Percentiles rank a stretch among this genome's conserved stretches.
Evolutionary conservation across 2,329 filamentous ascomycete species (phyloP).

Genomic region (Colletotrichum falcatum): DNA sequence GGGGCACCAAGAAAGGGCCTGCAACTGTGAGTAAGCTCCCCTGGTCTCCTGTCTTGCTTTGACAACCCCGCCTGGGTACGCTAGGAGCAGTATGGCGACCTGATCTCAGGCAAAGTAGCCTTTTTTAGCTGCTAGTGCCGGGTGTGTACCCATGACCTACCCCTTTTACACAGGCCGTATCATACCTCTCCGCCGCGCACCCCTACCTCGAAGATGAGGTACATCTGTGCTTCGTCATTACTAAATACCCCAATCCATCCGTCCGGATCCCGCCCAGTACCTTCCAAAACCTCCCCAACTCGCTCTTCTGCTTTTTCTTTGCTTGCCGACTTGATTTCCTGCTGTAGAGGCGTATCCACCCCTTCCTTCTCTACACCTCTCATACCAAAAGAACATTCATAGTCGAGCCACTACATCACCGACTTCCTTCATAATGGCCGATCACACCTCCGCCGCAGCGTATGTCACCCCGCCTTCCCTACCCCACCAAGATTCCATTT

Average conservation of each 20-base stretch:
- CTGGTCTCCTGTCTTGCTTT: constrained; percentile 27
- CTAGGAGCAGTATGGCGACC: constrained; percentile 15
- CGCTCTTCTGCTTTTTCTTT: constrained; percentile 37
- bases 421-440: constrained; percentile 43
- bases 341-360: constrained; percentile 17
- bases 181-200: constrained; percentile 30
- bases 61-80: constrained; percentile 19
- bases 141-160: constrained; percentile 2
- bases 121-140: constrained; percentile 15
- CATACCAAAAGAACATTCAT: constrained; percentile 8
- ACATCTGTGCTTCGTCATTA: constrained; percentile 42
- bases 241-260: constrained; percentile 43
- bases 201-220: constrained; percentile 35
- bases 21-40: constrained; percentile 37
- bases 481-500: constrained; percentile 39
- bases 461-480: constrained; percentile 42
- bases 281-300: constrained; percentile 39
- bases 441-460: constrained; percentile 43
- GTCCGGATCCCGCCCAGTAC: constrained; percentile 38
- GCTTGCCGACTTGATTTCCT: constrained; percentile 38
- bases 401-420: constrained; percentile 21
- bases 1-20: constrained; percentile 8
- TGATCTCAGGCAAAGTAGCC: constrained; percentile 31
- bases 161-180: constrained; percentile 21
- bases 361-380: constrained; percentile 3